Evolutionary conservation across 2,329 filamentous ascomycete genomes (phyloP), one percentile per base, ranked within the genome.

Genomic region (Leptosphaerulina australis): DNA sequence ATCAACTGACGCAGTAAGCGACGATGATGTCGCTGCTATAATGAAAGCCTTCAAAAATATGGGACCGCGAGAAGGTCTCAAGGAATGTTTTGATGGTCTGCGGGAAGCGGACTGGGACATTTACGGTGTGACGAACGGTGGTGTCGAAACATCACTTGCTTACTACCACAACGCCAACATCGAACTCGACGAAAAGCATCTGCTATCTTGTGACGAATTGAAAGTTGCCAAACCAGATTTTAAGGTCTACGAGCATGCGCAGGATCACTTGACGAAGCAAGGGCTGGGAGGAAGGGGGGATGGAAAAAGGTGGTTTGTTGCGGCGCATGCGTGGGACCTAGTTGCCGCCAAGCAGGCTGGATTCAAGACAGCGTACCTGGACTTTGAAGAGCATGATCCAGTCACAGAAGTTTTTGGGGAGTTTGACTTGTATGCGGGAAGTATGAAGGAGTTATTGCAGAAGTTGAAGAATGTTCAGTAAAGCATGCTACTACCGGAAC

Each of bases 311-410:
- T 66, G 62, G 62, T 66, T 66, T 29, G 46, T 66, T 31, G 62
- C 62, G 3, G 62, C 62, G 38, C 62, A 66, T 50, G 55, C 62
- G 3, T 66, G 62, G 62, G 62, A 66, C 51, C 17, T 64, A 18
- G 53, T 60, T 25, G 58, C 59, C 0, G 59, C 62, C 8, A 55
- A 52, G 14, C 52, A 53, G 22, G 62, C 54, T 6, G 62, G 62
- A 9, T 66, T 64, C 15, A 61, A 59, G 37, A 66, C 62, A 2
- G 62, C 62, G n/a, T 66, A 61, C 45, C 6, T 66, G 26, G 53
- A 57, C 12, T 63, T 63, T 15, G 62, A 66, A 10, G 62, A 66
- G 29, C 61, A 59, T 24, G 59, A 64, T 40, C 59, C 62, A 0
- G 57, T 58, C 7, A 64, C 61, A 1, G 58, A 60, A 22, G 44